A percentile compares a stretch with the other conserved stretches of the same genome.
These are phyloP conservation scores for Lactarius evosmus DNA, from an alignment of 768 basidiomycete species.

Conservation along the genomic window DNA sequence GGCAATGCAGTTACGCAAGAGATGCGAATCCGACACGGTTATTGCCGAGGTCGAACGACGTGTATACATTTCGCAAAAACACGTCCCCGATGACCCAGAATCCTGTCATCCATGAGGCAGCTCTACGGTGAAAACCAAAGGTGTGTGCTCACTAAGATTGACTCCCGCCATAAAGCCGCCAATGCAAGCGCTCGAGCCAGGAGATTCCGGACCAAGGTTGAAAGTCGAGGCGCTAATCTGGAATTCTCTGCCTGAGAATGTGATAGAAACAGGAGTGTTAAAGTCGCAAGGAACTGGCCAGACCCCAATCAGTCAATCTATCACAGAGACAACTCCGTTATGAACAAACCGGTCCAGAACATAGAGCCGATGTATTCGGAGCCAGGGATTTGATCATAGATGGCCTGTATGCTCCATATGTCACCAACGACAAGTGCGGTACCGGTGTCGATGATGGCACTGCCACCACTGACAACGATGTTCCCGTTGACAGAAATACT, in stretches of 20 bases:
- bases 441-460: constrained; percentile 35
- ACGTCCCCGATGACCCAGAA: background rate
- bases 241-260: background rate
- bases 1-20: too few species aligned
- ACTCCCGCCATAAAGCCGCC: background rate
- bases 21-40: background rate
- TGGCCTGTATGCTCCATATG: background rate
- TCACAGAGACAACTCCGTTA: background rate
- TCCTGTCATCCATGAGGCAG: background rate
- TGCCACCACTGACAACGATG: constrained; percentile 2
- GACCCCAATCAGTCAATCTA: background rate
- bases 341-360: background rate
- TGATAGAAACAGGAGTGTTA: background rate
- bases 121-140: background rate
- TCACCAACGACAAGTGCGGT: constrained; percentile 34
- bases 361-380: background rate
- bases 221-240: background rate
- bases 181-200: background rate
- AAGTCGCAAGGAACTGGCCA: background rate
- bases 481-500: constrained; percentile 29
- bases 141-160: background rate
- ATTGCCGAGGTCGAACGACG: background rate
- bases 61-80: background rate
- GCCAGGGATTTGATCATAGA: background rate
- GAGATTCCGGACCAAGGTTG: too few species aligned